phyloP scores from a whole-genome alignment of 2,329 filamentous ascomycete genomes.

The Diaporthe citrichinensis region DNA sequence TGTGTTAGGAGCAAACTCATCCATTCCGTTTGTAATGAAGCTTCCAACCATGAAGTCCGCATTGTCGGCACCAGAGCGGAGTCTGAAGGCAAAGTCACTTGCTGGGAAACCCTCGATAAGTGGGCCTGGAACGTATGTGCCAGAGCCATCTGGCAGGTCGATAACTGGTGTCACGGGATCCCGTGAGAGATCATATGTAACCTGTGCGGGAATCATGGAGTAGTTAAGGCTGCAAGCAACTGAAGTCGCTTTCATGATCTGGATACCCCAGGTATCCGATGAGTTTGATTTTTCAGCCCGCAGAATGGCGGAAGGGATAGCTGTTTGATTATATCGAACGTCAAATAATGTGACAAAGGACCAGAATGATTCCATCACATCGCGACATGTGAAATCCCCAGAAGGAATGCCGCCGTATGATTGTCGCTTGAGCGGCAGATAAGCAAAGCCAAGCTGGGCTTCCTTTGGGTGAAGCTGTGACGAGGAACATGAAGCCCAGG shows the following conservation, averaged over 20 bases:
- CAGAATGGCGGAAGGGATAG: neutral
- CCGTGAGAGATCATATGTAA: neutral
- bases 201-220: neutral
- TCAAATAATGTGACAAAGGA: neutral
- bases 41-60: neutral
- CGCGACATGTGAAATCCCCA: neutral
- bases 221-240: neutral
- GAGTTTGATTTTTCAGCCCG: neutral
- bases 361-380: neutral
- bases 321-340: neutral
- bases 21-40: neutral
- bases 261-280: neutral
- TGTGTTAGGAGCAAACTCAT: neutral
- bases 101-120: neutral
- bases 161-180: neutral
- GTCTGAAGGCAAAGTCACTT: neutral
- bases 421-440: neutral
- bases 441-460: neutral
- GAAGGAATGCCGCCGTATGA: neutral
- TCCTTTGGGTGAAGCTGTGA: neutral
- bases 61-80: accelerated
- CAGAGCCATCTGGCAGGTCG: neutral
- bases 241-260: neutral
- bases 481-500: neutral
- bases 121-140: neutral